Conservation (phyloP, 352 stramenopile species). For the Elongisporangium senticosum region DNA sequence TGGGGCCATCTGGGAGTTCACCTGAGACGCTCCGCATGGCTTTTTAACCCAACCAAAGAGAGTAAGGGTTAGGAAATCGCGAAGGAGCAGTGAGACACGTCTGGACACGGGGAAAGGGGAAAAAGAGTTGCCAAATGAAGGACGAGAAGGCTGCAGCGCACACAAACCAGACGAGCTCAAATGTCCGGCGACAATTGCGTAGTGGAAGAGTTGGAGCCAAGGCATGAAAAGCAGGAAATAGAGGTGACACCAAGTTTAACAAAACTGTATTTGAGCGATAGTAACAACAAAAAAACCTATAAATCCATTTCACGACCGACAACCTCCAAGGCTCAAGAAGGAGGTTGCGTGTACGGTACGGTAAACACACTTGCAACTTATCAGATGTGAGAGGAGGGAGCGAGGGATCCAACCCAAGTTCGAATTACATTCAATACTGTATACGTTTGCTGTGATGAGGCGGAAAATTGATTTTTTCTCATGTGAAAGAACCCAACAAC, state of each 20-base stretch:
- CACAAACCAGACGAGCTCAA: too few relatives aligned
- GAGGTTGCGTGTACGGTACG: neutral
- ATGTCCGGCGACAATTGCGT: neutral
- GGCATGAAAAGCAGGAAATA: neutral
- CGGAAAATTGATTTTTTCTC: neutral
- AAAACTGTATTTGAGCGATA: neutral
- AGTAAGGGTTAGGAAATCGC: neutral
- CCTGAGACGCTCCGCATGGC: neutral
- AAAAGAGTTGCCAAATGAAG: neutral
- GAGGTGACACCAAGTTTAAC: neutral
- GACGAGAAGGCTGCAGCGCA: neutral
- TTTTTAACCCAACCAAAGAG: neutral
- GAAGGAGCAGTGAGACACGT: neutral
- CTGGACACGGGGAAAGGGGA: neutral
- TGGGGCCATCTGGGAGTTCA: neutral
- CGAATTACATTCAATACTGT: neutral
- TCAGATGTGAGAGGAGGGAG: neutral
- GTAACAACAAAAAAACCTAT: neutral
- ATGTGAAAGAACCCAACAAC: neutral
- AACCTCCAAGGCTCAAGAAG: too few relatives aligned
- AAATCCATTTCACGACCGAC: neutral
- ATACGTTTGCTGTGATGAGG: neutral
- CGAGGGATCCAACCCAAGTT: neutral
- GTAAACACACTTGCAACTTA: neutral
- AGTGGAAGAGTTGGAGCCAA: neutral